Base-by-base conservation (phyloP, 106 monocot genomes). In the Dendrobium chrysotoxum region DNA sequence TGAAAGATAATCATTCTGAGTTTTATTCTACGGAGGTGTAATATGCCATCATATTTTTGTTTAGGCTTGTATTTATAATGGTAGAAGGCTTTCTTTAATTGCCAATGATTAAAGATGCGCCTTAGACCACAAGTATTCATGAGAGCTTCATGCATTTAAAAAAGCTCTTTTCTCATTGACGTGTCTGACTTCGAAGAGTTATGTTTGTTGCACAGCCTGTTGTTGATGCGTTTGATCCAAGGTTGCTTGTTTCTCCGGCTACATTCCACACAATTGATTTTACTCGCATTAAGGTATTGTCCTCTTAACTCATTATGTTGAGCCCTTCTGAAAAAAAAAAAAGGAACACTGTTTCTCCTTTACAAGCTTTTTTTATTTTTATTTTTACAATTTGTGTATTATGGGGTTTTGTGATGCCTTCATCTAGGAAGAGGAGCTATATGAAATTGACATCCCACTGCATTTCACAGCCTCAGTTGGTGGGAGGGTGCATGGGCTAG, bases 211-310 rank as follows among this genome's bases (percentile, higher is more conserved):
- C 57, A 57, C 93, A 96, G 96, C 96, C 96, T 53, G 96, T 96
- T 35, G 93, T 96, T 53, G 96, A 94, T 94, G 93, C 96, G 45
- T 96, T 96, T 84, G 96, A 96, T 78, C 96, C 96, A 82, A 93
- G 96, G 82, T 45, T 96, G 28, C 77, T 96, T 78, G 76, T 96
- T 13, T 90, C 96, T 77, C 96, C 96, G 15, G 82, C 96, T 40
- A 87, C 78, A 68, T 89, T 75, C 80, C 92, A 96, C 54, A 92
- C 87, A 13, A 77, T 96, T 35, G 90, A 96, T 67, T 96, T 93
- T 79, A 87, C 84, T 81, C 57, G 78, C 79, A 94, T 96, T 4
- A 96, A 96, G 96, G 96, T 94, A 89, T 44, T 9, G 9, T 44
- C 44, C 57, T 4, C 26, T 73, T 40, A 35, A 25, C 26, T 71